A percentile compares a stretch with the other conserved stretches of the same genome.
phyloP scores from a whole-genome alignment of 768 basidiomycete species.

The Tylopilus cervinicoccineus region DNA sequence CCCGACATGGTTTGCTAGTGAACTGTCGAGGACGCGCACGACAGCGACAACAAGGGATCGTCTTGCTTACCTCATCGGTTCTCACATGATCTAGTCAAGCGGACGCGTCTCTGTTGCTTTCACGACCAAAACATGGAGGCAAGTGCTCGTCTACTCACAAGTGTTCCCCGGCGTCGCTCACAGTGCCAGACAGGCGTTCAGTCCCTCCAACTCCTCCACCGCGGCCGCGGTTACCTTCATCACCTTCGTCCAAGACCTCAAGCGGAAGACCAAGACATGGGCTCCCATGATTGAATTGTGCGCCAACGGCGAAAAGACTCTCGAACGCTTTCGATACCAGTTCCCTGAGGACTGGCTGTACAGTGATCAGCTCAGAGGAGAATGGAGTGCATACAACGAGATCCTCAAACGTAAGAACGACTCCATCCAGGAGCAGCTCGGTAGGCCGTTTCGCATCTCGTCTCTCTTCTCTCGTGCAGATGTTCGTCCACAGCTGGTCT shows the following conservation, averaged over 20 bases:
- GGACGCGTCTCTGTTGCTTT: constrained; percentile 19
- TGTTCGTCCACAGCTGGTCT: constrained; percentile 63
- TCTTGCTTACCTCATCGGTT: constrained; percentile 19
- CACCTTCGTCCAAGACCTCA: constrained; percentile 98
- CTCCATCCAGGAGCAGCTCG: constrained; percentile 96
- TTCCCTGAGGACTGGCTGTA: constrained; percentile 98
- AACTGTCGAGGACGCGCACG: constrained; percentile 8
- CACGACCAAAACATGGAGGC: constrained; percentile 30
- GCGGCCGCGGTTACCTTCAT: constrained; percentile 98
- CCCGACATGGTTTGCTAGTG: constrained; percentile 66
- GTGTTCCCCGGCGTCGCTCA: constrained; percentile 5
- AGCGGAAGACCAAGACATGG: constrained; percentile 96
- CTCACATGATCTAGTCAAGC: constrained; percentile 17
- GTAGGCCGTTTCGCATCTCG: constrained; percentile 41
- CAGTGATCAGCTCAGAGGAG: constrained; percentile 93
- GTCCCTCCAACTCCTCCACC: constrained; percentile 85
- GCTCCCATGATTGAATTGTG: constrained; percentile 94
- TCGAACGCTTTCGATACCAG: constrained; percentile 95
- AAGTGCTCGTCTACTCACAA: background rate
- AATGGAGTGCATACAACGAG: constrained; percentile 99
- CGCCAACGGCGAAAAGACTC: constrained; percentile 91
- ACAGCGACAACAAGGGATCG: background rate
- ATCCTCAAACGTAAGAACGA: constrained; percentile 97
- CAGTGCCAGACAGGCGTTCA: constrained; percentile 47
- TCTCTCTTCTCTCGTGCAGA: constrained; percentile 4